A percentile compares a stretch with the other conserved stretches of the same genome.
Evolutionary conservation across 495 filamentous ascomycete genomes (phyloP).

Genomic region (Penicillium mononematosum): DNA sequence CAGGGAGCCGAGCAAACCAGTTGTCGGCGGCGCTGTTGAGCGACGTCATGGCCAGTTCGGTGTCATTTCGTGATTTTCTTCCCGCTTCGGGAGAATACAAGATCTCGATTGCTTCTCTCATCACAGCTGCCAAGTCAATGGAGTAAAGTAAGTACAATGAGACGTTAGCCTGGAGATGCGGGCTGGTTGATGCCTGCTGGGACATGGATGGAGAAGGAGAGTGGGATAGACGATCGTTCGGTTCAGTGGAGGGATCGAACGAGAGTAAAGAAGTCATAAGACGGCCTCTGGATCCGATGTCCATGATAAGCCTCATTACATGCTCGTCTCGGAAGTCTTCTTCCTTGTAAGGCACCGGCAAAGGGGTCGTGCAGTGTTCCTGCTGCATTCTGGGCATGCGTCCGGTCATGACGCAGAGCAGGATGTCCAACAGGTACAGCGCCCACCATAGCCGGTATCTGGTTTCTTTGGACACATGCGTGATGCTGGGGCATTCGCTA

Average conservation of each 20-base stretch:
- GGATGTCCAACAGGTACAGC: constrained; percentile 53
- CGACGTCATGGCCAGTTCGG: constrained; percentile 48
- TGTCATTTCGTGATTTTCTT: constrained; percentile 48
- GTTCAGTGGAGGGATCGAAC: neutral
- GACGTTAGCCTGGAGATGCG: constrained; percentile 24
- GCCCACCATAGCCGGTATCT: constrained; percentile 45
- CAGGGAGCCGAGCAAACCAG: constrained; percentile 51
- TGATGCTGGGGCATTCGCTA: constrained; percentile 46
- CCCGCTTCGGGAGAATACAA: constrained; percentile 55
- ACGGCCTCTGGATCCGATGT: neutral
- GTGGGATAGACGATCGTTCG: neutral
- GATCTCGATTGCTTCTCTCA: constrained; percentile 44
- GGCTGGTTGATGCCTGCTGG: neutral
- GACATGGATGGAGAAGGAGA: neutral
- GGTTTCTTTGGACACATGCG: constrained; percentile 44
- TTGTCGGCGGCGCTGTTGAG: constrained; percentile 45
- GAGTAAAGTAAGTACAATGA: constrained; percentile 47
- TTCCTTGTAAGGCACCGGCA: constrained; percentile 47
- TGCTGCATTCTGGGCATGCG: constrained; percentile 52
- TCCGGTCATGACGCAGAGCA: constrained; percentile 58
- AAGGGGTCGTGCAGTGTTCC: constrained; percentile 54
- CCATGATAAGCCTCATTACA: neutral
- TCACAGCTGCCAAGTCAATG: constrained; percentile 45
- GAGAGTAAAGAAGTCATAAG: neutral
- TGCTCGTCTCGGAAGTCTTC: constrained; percentile 32